phyloP scores from a whole-genome alignment of 1,284 basidiomycete species.

The Gymnopus androsaceus region DNA sequence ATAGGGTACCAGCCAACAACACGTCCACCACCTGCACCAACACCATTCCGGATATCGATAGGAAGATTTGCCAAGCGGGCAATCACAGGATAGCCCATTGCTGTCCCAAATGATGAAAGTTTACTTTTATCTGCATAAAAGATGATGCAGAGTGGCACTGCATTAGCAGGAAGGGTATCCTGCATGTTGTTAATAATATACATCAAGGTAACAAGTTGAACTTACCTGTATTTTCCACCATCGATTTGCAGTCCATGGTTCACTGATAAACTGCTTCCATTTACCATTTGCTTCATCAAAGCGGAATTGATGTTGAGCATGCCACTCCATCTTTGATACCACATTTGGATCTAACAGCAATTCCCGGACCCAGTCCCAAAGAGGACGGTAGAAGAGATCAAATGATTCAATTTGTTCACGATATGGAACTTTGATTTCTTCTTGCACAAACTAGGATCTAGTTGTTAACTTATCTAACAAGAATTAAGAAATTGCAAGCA shows the following conservation, averaged over 20 bases:
- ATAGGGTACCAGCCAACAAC: constrained; percentile 48
- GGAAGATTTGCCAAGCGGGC: constrained; percentile 39
- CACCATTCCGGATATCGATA: constrained; percentile 36
- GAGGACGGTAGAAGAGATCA: constrained; percentile 1
- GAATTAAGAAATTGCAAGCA: background rate
- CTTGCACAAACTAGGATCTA: background rate
- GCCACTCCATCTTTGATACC: constrained; percentile 2
- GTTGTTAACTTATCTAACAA: background rate
- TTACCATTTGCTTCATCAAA: background rate
- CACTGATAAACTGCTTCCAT: background rate
- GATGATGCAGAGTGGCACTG: constrained; percentile 27
- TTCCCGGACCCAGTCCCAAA: constrained; percentile 9
- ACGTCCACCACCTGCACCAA: constrained; percentile 36
- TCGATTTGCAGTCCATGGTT: constrained; percentile 6
- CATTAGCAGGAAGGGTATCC: constrained; percentile 21
- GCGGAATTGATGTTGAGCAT: background rate
- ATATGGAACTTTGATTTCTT: background rate
- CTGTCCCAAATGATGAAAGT: constrained; percentile 43
- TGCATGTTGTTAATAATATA: too few relatives aligned
- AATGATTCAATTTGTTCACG: background rate
- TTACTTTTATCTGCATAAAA: constrained; percentile 50
- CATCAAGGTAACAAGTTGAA: too few relatives aligned
- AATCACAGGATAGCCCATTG: constrained; percentile 47
- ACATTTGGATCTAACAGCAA: background rate
- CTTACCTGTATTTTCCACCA: constrained; percentile 13